Evolutionary conservation across 345 rosid species (phyloP).

Genomic region (Rhizophora mangle): DNA sequence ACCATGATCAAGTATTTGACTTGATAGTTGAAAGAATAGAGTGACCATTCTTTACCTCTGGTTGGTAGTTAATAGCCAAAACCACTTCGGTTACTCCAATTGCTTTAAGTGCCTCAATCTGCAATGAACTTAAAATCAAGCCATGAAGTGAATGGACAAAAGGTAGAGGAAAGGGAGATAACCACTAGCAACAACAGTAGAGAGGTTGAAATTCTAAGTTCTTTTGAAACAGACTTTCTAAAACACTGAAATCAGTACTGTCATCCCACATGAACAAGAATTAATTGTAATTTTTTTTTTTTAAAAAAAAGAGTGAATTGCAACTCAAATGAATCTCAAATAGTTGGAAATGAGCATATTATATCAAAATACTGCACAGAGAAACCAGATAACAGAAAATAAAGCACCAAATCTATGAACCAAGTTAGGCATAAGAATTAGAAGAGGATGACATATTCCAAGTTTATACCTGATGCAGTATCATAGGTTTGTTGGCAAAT

Average conservation of each 20-base stretch:
- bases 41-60: constrained; percentile 54
- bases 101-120: constrained; percentile 97
- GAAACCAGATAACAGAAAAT: no score
- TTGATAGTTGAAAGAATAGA: background rate
- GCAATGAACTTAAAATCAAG: constrained; percentile 18
- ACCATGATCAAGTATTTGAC: background rate
- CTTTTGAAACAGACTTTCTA: background rate
- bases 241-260: background rate
- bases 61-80: constrained; percentile 96
- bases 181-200: background rate
- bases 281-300: background rate
- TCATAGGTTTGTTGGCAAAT: constrained; percentile 98
- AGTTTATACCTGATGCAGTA: constrained; percentile 83
- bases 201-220: background rate
- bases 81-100: constrained; percentile 96
- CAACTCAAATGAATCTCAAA: background rate
- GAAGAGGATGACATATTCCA: background rate
- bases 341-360: background rate
- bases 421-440: background rate
- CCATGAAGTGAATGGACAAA: background rate
- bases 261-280: background rate
- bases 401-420: background rate
- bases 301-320: background rate
- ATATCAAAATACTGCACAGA: background rate
- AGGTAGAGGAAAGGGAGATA: background rate